phyloP scores from a whole-genome alignment of 805 yeast species.

The Metschnikowia proteae region DNA sequence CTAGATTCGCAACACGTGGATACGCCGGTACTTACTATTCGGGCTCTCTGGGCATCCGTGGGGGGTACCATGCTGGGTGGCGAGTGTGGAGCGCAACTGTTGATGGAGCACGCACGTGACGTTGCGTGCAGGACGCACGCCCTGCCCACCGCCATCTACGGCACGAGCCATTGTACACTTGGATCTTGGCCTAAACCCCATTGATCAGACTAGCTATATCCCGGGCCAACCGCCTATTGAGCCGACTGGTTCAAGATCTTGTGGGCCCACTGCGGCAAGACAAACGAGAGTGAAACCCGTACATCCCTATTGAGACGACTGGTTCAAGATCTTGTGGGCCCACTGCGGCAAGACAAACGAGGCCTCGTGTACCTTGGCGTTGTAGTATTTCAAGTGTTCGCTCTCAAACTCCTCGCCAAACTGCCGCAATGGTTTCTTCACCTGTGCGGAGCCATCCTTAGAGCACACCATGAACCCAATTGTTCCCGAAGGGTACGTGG shows the following conservation, averaged over 20 bases:
- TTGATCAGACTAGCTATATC: neutral
- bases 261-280: slow-evolving; percentile 88
- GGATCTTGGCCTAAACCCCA: neutral
- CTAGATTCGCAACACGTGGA: neutral
- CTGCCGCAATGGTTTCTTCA: slow-evolving; percentile 65
- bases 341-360: slow-evolving; percentile 90
- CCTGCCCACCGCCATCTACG: too few species aligned
- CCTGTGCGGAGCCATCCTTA: slow-evolving; percentile 63
- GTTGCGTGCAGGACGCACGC: neutral
- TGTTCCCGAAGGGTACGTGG: slow-evolving; percentile 96
- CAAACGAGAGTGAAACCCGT: too few species aligned
- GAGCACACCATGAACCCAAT: slow-evolving; percentile 97
- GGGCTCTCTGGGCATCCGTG: slow-evolving; percentile 32
- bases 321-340: slow-evolving; percentile 55
- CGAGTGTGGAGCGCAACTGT: neutral
- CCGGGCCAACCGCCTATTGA: too few species aligned
- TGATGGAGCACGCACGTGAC: neutral
- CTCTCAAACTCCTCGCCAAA: slow-evolving; percentile 59
- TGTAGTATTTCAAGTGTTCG: slow-evolving; percentile 75
- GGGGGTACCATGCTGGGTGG: slow-evolving; percentile 14
- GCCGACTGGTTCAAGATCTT: slow-evolving; percentile 36
- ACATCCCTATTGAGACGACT: neutral
- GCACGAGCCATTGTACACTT: too few species aligned
- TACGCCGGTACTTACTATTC: slow-evolving; percentile 32
- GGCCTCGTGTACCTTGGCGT: slow-evolving; percentile 77